Evolutionary conservation across 1,284 basidiomycete genomes (phyloP).

Genomic region (Cutaneotrichosporon daszewskae): DNA sequence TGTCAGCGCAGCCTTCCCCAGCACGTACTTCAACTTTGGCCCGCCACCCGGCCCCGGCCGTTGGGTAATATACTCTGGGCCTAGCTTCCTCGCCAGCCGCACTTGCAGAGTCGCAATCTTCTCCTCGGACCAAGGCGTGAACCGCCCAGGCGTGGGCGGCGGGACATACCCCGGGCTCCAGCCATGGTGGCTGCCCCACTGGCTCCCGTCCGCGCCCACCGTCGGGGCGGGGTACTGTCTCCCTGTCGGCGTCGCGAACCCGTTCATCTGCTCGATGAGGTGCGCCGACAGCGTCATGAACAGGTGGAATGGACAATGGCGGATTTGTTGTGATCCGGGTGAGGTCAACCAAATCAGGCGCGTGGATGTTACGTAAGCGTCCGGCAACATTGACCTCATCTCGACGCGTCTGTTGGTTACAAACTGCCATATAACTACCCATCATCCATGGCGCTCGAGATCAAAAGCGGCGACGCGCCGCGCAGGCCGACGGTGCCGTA

Average conservation of each 20-base stretch:
- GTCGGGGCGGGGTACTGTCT: constrained; percentile 6
- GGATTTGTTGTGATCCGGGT: neutral
- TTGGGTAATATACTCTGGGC: constrained; percentile 86
- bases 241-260: constrained; percentile 7
- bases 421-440: too few relatives aligned
- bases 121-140: constrained; percentile 50
- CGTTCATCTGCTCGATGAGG: constrained; percentile 31
- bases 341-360: constrained; percentile 7
- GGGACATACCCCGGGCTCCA: constrained; percentile 1
- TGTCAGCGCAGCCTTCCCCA: constrained; percentile 37
- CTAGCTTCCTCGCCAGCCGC: constrained; percentile 79
- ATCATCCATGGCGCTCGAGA: constrained; percentile 10
- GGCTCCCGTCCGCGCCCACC: constrained; percentile 7
- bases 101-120: constrained; percentile 70
- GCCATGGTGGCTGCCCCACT: constrained; percentile 13
- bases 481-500: constrained; percentile 31
- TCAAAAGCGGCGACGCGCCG: constrained; percentile 6
- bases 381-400: neutral
- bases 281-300: constrained; percentile 33
- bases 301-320: neutral
- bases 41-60: constrained; percentile 80
- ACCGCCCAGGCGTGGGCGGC: constrained; percentile 8
- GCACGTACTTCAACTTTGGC: constrained; percentile 58
- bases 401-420: neutral
- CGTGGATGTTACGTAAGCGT: constrained; percentile 1